Evolutionary conservation across 73 alveolate genomes (phyloP).

Genomic region (Uronychia setigera): DNA sequence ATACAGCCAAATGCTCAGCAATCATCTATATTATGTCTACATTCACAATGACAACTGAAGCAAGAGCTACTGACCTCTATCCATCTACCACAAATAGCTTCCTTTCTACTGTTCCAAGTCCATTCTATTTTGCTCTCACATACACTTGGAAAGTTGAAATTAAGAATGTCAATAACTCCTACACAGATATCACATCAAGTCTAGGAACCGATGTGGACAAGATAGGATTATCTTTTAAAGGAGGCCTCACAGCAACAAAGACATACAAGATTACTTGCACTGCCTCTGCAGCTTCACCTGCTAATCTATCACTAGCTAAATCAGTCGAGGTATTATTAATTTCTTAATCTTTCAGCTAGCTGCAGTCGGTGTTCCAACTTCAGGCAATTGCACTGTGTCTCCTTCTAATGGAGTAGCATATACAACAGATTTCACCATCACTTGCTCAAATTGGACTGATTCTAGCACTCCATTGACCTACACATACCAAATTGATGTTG

Average conservation of each 20-base stretch:
- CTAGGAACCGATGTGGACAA: neutral
- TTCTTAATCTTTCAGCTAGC: neutral
- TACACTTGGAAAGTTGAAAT: neutral
- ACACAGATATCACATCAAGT: neutral
- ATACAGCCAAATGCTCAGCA: neutral
- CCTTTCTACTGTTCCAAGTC: neutral
- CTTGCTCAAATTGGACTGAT: slow-evolving; percentile 1
- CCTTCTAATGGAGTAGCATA: neutral
- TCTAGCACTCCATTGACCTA: neutral
- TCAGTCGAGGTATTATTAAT: too few species aligned
- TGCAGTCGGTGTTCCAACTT: neutral
- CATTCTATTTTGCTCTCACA: neutral
- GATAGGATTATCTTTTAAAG: neutral
- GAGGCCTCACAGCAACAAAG: neutral
- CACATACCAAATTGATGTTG: neutral
- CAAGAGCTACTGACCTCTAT: neutral
- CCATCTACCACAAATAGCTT: neutral
- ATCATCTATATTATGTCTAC: neutral
- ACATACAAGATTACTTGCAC: neutral
- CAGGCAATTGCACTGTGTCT: neutral
- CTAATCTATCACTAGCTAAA: too few species aligned
- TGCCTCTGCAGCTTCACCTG: neutral
- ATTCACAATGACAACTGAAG: neutral
- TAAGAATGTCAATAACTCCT: neutral
- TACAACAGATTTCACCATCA: neutral